A percentile compares a stretch with the other conserved stretches of the same genome.
phyloP scores from a whole-genome alignment of 2,329 filamentous ascomycete species.

The Verticillium dahliae region DNA sequence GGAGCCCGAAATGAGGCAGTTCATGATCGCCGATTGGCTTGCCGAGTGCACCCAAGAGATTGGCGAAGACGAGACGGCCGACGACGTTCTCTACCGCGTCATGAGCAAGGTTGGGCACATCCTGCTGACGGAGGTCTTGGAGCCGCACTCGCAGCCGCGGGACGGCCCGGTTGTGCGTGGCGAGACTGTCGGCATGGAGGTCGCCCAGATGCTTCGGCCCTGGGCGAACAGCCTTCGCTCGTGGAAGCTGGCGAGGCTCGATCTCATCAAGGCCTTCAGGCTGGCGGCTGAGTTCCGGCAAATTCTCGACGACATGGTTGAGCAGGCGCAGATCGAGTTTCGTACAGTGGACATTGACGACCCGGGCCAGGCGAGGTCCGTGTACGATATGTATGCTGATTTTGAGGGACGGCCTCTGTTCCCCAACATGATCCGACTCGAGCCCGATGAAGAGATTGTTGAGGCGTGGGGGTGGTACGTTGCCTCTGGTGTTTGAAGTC shows the following conservation, averaged over 20 bases:
- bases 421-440: not conserved
- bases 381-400: not conserved
- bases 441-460: not conserved
- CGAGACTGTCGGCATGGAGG: not conserved
- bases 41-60: not conserved
- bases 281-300: not conserved
- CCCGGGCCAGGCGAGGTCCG: not conserved
- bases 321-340: not conserved
- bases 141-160: not conserved
- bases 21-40: not conserved
- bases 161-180: not conserved
- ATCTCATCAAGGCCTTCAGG: not conserved
- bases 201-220: not conserved
- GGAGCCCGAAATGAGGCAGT: not conserved
- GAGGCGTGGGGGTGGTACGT: not conserved
- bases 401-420: not conserved
- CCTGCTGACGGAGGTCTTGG: not conserved
- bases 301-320: not conserved
- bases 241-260: not conserved
- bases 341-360: not conserved
- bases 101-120: not conserved
- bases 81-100: not conserved
- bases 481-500: not conserved
- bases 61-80: not conserved
- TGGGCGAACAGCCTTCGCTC: not conserved